Percentiles rank a stretch among this genome's conserved stretches.
phyloP scores from a whole-genome alignment of 352 stramenopile genomes.

The Phytophthora aleatoria region DNA sequence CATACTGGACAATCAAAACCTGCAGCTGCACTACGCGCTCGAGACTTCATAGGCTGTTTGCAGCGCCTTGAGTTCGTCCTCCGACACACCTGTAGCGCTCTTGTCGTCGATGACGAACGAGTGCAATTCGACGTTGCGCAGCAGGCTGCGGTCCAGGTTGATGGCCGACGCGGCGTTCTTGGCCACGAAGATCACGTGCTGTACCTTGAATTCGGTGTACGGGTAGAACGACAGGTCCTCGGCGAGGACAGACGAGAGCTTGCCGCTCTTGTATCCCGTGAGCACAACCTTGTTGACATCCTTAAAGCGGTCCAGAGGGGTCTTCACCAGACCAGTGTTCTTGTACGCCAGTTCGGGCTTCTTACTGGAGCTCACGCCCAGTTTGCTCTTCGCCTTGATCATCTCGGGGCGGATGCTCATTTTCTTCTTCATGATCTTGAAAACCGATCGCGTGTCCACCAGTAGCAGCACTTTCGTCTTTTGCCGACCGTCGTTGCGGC shows the following conservation, averaged over 20 bases:
- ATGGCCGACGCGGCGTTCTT: conserved; percentile 47
- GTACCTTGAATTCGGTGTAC: conserved; percentile 54
- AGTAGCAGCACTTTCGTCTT: conserved; percentile 76
- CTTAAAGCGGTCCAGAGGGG: conserved; percentile 69
- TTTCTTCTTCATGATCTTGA: conserved; percentile 67
- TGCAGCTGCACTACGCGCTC: not conserved
- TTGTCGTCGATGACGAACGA: conserved; percentile 61
- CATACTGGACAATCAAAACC: not conserved
- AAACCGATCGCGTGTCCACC: conserved; percentile 51
- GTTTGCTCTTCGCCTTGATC: conserved; percentile 58
- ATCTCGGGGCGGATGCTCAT: conserved; percentile 60
- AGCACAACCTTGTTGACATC: conserved; percentile 65
- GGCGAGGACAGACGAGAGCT: conserved; percentile 62
- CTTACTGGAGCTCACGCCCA: conserved; percentile 65
- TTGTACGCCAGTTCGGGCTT: conserved; percentile 60
- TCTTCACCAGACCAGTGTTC: conserved; percentile 72
- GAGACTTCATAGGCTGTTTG: conserved; percentile 36
- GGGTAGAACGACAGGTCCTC: conserved; percentile 73
- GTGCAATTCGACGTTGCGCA: conserved; percentile 51
- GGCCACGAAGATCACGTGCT: conserved; percentile 68
- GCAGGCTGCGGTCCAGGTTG: conserved; percentile 51
- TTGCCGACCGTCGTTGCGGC: conserved; percentile 57
- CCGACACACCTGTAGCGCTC: conserved; percentile 26
- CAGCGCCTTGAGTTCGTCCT: conserved; percentile 44
- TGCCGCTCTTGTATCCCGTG: conserved; percentile 63